Conservation (phyloP, 1,284 basidiomycete species). For the Trichosporon ovoides region DNA sequence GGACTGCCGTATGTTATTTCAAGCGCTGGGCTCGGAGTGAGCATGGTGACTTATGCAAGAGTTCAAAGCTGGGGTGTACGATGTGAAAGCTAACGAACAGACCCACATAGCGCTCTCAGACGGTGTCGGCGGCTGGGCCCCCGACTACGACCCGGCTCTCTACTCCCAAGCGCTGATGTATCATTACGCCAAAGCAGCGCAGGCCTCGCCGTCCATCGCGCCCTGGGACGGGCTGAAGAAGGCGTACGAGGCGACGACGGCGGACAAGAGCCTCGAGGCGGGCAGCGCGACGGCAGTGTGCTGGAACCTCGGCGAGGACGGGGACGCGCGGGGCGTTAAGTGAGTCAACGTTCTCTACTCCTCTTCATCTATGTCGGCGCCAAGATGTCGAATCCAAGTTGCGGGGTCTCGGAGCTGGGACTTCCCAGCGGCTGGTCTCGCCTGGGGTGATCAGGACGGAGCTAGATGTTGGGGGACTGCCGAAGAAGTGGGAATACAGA, state of each 20-base stretch:
- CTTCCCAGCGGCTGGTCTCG: too few species aligned
- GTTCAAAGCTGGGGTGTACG: too few species aligned
- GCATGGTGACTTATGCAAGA: too few species aligned
- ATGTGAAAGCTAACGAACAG: too few species aligned
- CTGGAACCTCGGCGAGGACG: constrained; percentile 44
- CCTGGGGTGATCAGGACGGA: too few species aligned
- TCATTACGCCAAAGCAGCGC: constrained; percentile 43
- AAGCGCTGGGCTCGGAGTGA: too few species aligned
- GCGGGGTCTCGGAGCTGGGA: too few species aligned
- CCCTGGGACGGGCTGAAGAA: constrained; percentile 46
- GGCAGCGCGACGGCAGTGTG: constrained; percentile 52
- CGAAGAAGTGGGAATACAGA: too few species aligned
- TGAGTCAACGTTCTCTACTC: constrained; percentile 32
- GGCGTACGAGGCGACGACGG: constrained; percentile 50
- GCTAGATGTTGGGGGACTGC: too few species aligned
- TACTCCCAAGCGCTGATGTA: constrained; percentile 54
- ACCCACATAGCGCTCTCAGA: constrained; percentile 52
- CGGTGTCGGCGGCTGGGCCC: constrained; percentile 57
- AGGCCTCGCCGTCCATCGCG: constrained; percentile 24
- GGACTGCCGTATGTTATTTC: too few species aligned
- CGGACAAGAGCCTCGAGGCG: constrained; percentile 49
- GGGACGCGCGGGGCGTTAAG: constrained; percentile 52
- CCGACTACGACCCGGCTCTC: constrained; percentile 53
- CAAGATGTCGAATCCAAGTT: too few species aligned
- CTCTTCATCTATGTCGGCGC: too few species aligned